phyloP scores from a whole-genome alignment of 2,329 filamentous ascomycete genomes.

The Cladosporium sp. region DNA sequence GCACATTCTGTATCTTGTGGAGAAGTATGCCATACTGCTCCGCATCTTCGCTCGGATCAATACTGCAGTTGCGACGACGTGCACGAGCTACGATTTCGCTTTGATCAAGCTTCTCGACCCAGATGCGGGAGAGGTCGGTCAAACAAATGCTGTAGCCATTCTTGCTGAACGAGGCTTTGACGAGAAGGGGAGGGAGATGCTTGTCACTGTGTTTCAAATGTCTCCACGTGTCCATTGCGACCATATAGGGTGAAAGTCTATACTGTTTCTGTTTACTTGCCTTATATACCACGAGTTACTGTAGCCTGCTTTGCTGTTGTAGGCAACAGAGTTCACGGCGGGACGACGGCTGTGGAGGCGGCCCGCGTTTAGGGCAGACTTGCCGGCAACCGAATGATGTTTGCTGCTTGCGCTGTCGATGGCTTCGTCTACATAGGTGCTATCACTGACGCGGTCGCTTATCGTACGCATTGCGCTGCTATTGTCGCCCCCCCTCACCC shows the following conservation, averaged over 20 bases:
- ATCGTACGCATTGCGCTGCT: not conserved
- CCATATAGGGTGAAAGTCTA: not conserved
- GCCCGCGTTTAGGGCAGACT: not conserved
- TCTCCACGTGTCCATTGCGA: slow-evolving; percentile 33
- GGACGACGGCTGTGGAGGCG: not conserved
- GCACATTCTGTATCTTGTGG: slow-evolving; percentile 54
- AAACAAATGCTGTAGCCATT: slow-evolving; percentile 62
- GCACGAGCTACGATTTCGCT: slow-evolving; percentile 61
- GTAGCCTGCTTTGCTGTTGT: no score
- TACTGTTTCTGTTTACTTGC: not conserved
- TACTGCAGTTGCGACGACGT: slow-evolving; percentile 60
- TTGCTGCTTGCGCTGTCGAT: not conserved
- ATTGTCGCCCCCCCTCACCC: not conserved
- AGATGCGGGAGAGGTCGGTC: slow-evolving; percentile 70
- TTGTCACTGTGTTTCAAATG: slow-evolving; percentile 28
- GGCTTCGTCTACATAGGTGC: not conserved
- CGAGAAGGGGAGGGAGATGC: slow-evolving; percentile 55
- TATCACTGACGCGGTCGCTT: not conserved
- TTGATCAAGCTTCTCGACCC: slow-evolving; percentile 62
- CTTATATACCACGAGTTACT: no score
- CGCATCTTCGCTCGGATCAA: slow-evolving; percentile 66
- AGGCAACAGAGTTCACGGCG: not conserved
- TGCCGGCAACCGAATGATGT: not conserved
- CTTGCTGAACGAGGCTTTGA: slow-evolving; percentile 54
- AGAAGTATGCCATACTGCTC: slow-evolving; percentile 66